These are phyloP conservation scores for Osmozyma mogii DNA, from an alignment of 805 yeast genomes.

Conservation along the genomic window DNA sequence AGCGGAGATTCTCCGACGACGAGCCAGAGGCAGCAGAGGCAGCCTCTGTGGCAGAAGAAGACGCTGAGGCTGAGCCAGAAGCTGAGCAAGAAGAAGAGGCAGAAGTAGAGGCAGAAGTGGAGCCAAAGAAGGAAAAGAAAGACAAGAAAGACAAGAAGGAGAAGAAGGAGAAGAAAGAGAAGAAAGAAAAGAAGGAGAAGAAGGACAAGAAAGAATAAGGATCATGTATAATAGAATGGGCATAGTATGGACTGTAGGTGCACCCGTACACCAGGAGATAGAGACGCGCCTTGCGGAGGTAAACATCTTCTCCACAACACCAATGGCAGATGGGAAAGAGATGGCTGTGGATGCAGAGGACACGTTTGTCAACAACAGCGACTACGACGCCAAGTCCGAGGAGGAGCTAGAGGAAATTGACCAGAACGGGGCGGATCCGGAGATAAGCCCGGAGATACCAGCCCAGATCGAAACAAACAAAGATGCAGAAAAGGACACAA, in stretches of 20 bases:
- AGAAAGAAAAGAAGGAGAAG: conserved; percentile 21
- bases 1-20: conserved; percentile 19
- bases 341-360: conserved; percentile 15
- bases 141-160: conserved; percentile 13
- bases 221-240: conserved; percentile 2
- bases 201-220: conserved; percentile 6
- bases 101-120: conserved; percentile 5
- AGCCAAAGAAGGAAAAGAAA: conserved; percentile 4
- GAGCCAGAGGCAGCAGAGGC: conserved; percentile 9
- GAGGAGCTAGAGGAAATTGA: not conserved
- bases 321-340: conserved; percentile 3
- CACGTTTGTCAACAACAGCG: conserved; percentile 36
- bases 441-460: not conserved
- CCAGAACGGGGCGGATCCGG: not conserved
- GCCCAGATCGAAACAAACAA: too few relatives aligned
- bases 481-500: not conserved
- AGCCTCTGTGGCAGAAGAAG: conserved; percentile 2
- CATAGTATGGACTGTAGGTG: not conserved
- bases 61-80: conserved; percentile 1
- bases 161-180: conserved; percentile 18
- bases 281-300: not conserved
- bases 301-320: not conserved
- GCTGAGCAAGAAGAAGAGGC: conserved; percentile 4
- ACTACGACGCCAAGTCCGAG: conserved; percentile 11
- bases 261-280: not conserved